These are phyloP conservation scores for Arabidopsis lyrata DNA, from an alignment of 441 rosid species.

Conservation along the genomic window DNA sequence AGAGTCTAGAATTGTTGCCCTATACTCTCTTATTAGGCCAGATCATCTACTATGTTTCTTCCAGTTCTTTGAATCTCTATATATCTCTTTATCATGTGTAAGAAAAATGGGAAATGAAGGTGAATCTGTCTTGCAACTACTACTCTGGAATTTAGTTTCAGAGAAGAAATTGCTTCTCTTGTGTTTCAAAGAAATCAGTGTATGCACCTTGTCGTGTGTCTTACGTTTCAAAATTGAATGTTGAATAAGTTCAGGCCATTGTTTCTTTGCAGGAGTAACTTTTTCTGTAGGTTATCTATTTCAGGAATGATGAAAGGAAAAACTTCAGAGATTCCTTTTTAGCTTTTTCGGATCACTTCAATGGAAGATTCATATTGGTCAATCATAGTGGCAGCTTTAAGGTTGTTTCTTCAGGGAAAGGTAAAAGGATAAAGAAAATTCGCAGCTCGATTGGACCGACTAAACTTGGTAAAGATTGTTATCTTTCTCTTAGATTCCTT, in stretches of 20 bases:
- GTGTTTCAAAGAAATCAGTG: too few species aligned
- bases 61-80: background rate
- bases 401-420: background rate
- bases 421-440: background rate
- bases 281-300: background rate
- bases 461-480: constrained; percentile 26
- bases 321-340: background rate
- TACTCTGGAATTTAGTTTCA: background rate
- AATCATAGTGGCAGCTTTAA: background rate
- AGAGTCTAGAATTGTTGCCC: background rate
- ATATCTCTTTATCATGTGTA: background rate
- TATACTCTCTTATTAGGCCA: background rate
- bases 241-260: too few species aligned
- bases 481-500: constrained; percentile 36
- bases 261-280: background rate
- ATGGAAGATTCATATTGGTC: background rate
- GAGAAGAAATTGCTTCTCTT: too few species aligned
- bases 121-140: background rate
- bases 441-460: background rate
- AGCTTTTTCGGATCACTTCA: background rate
- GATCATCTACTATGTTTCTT: background rate
- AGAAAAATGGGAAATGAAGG: background rate
- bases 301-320: background rate
- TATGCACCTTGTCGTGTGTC: too few species aligned
- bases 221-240: too few species aligned